Conservation (phyloP, 129 eudicot species). For the Rutidosis leptorrhynchoides region DNA sequence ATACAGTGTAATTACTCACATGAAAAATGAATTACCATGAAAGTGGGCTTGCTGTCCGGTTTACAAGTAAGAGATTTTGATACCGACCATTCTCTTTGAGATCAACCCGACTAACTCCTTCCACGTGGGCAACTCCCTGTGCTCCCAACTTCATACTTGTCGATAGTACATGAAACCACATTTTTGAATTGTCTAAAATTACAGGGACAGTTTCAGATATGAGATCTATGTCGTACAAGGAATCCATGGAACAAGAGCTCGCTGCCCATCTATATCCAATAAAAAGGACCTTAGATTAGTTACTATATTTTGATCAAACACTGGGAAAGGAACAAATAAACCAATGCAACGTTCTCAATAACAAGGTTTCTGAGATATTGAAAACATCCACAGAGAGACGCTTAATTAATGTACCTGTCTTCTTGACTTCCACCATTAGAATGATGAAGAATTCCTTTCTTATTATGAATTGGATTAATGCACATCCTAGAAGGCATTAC, state of each 20-base stretch:
- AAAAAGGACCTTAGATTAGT: too few species aligned
- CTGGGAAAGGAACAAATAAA: conserved; percentile 22
- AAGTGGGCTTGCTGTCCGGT: conserved; percentile 90
- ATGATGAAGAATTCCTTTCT: conserved; percentile 77
- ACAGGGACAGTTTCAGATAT: conserved; percentile 78
- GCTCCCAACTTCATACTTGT: conserved; percentile 86
- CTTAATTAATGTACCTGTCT: too few species aligned
- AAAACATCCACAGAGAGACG: too few species aligned
- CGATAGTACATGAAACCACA: conserved; percentile 61
- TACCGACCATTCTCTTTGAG: conserved; percentile 46
- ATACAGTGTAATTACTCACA: too few species aligned
- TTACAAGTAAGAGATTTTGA: conserved; percentile 74
- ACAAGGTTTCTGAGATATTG: too few species aligned
- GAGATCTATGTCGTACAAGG: conserved; percentile 81
- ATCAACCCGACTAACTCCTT: conserved; percentile 59
- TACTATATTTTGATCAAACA: too few species aligned
- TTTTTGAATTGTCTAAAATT: conserved; percentile 77
- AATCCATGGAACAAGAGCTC: conserved; percentile 82
- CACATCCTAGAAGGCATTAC: conserved; percentile 99
- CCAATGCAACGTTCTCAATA: too few species aligned
- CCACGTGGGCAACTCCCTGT: conserved; percentile 79
- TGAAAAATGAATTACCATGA: conserved; percentile 93
- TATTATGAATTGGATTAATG: conserved; percentile 87
- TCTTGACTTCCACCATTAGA: conserved; percentile 44
- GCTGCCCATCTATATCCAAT: conserved; percentile 97